A percentile compares a stretch with the other conserved stretches of the same genome.
phyloP scores from a whole-genome alignment of 2,329 filamentous ascomycete genomes.

The Didymella arachidicola region DNA sequence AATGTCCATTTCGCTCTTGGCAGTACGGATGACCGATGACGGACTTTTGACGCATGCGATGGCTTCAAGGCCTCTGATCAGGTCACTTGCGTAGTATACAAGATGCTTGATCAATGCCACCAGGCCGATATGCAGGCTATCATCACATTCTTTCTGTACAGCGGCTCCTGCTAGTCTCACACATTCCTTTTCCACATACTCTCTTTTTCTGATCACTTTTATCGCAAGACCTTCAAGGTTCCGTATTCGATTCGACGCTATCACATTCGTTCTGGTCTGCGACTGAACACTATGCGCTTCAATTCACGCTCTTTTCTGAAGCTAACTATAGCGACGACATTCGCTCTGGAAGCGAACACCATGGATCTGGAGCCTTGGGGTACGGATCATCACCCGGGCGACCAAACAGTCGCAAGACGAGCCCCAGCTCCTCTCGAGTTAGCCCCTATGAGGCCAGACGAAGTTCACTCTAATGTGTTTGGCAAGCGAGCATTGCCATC shows the following conservation, averaged over 20 bases:
- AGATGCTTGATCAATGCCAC: conserved; percentile 1
- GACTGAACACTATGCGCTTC: conserved; percentile 25
- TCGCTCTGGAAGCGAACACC: conserved; percentile 23
- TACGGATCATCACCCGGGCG: conserved; percentile 5
- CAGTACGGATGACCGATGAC: conserved; percentile 7
- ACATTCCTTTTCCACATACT: neutral
- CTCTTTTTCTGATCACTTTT: neutral
- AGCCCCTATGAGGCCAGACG: neutral
- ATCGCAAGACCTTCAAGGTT: neutral
- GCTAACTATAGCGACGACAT: conserved; percentile 22
- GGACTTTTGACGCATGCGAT: conserved; percentile 6
- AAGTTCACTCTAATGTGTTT: neutral
- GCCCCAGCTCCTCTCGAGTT: neutral
- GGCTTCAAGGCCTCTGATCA: conserved; percentile 12
- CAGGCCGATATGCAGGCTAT: neutral
- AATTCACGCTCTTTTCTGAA: conserved; percentile 24
- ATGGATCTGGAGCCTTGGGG: conserved; percentile 23
- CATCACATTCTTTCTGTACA: conserved; percentile 5
- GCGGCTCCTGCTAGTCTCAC: neutral
- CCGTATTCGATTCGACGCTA: neutral
- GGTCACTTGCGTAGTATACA: conserved; percentile 10
- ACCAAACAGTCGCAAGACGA: neutral
- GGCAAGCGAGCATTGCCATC: conserved; percentile 8
- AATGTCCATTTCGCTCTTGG: conserved; percentile 5
- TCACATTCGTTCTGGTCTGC: neutral